Base-by-base conservation (phyloP, 2,329 filamentous ascomycete genomes). In the Cladosporium oxysporum region DNA sequence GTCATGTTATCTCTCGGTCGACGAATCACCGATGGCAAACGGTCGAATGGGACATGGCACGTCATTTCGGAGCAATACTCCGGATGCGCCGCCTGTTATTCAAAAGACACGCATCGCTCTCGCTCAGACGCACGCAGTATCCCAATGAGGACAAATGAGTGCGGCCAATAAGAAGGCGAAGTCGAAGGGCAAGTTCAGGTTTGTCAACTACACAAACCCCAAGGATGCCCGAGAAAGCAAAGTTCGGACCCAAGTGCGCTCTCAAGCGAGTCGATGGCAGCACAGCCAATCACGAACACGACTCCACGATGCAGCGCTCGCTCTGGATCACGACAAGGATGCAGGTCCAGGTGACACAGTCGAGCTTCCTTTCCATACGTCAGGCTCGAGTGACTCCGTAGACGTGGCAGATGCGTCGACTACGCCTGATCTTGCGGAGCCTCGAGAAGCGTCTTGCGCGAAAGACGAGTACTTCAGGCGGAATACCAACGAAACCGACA, bases 181-280 rank as follows among this genome's bases (percentile, higher is more conserved):
- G 23, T 1, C n/a, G 18, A 58, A 58, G 5, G 31, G 21, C n/a
- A 18, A 37, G 5, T 53, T 62, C 33, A 23, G 41, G n/a, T 62
- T 62, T 33, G 47, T 62, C 29, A 50, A 53, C 23, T 52, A 37
- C 16, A 26, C 50, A 35, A 44, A 23, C 18, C 62, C 52, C 10
- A 35, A 10, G 1, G 50, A 64, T 6, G 50, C 41, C 18, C 52
- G 12, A 16, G 26, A 29, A 58, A 26, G 49, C 21, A 21, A 64
- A 16, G 2, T 18, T n/a, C 33, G 53, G n/a, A 58, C 2, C 14
- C 62, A 47, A 58, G 62, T 64, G 21, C 62, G 62, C 5, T 64
- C 62, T 29, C 62, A 64, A 16, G 62, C 47, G 14, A 58, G 33
- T 21, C 28, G 35, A 21, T 58, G 50, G 62, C 52, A 58, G 26